phyloP scores from a whole-genome alignment of 1,284 basidiomycete genomes.

The Ceratobasidium sp. region DNA sequence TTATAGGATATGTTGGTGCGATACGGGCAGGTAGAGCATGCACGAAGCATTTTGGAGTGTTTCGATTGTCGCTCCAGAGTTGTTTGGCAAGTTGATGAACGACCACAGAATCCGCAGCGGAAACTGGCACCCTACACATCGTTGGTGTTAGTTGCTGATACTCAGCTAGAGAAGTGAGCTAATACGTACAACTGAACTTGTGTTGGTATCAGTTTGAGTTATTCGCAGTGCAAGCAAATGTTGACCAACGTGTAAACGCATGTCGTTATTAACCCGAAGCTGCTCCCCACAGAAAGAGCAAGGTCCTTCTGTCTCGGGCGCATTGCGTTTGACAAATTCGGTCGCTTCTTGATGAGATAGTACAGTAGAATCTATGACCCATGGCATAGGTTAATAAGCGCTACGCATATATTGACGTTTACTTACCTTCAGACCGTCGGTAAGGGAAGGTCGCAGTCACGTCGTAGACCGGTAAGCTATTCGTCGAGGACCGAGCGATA shows the following conservation, averaged over 20 bases:
- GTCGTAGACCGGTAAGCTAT: neutral
- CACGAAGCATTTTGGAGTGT: neutral
- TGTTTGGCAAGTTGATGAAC: neutral
- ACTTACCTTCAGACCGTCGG: neutral
- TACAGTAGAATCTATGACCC: neutral
- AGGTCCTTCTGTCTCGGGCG: neutral
- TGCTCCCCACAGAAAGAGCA: neutral
- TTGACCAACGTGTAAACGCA: neutral
- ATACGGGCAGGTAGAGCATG: neutral
- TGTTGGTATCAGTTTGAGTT: no score
- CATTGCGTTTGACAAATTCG: neutral
- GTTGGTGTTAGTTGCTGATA: no score
- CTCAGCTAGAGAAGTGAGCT: no score
- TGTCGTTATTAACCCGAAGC: neutral
- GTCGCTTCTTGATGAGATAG: neutral
- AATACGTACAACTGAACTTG: no score
- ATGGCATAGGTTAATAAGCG: neutral
- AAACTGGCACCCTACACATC: no score
- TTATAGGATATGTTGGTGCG: neutral
- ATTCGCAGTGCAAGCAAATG: no score
- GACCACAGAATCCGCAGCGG: neutral
- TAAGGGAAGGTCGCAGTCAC: constrained; percentile 6
- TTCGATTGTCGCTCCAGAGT: neutral
- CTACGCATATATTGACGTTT: neutral
- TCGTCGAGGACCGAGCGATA: neutral